Evolutionary conservation across 441 rosid species (phyloP), one percentile per base, ranked within the genome.

Genomic region (Aquilaria agallochum): DNA sequence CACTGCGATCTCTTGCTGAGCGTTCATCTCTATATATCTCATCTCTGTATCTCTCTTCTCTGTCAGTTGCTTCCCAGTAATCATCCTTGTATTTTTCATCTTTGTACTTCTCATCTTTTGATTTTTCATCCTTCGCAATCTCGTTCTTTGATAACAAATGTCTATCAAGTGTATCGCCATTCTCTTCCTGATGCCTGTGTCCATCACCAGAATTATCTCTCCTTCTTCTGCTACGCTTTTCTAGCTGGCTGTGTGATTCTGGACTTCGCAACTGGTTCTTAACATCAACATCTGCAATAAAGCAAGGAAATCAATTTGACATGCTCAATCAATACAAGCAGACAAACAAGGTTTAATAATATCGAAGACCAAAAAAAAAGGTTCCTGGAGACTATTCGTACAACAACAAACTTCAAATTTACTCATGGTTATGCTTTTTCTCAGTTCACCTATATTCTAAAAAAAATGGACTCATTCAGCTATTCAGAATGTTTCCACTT

Each of bases 11-110:
- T 78, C 81, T 88, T 34, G 73, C 47, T 58, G 73, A 50, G 54
- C 74, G 85, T 11, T 86, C 97, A 77, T 88, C 91, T 72, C 81
- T 83, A 64, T 76, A 80, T 80, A 83, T 88, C 27, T 83, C 93
- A 66, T 83, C 84, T 58, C 70, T 83, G 64, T 69, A 77, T 79
- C 72, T 93, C 59, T 66, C 73, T 62, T 88, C 96, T 72, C 69
- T 65, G 61, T 80, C 86, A 27, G 64, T 71, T 62, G 71, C 88
- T 60, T 86, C 96, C 15, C 72, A 72, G 51, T 76, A 69, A 73
- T 80, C 85, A 45, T 81, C 92, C 69, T 73, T 81, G 69, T 75
- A 62, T 52, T 64, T 83, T 31, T 83, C 91, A 69, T 86, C 92
- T 72, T 78, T 84, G 63, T 67, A 67, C 72, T 83, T 95, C 74